These are phyloP conservation scores for Pichia kudriavzevii DNA, from an alignment of 1,139 yeast genomes.

Conservation along the genomic window DNA sequence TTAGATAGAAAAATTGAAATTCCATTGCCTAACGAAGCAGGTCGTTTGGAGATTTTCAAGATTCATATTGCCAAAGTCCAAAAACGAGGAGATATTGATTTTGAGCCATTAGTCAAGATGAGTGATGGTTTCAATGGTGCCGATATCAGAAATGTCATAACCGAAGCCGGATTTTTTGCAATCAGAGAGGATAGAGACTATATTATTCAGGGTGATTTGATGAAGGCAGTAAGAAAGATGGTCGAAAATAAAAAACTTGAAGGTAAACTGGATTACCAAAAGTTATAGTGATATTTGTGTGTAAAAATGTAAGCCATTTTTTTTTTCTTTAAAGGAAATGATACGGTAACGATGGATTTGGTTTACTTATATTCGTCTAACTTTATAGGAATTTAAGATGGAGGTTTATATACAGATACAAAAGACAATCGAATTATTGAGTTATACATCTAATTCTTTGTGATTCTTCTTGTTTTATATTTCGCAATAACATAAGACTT, in stretches of 20 bases:
- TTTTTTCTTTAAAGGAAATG: background rate
- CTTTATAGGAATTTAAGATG: no score
- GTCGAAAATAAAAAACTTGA: conserved; percentile 96
- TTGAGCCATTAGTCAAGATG: conserved; percentile 96
- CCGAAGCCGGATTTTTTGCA: conserved; percentile 99
- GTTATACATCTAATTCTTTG: conserved; percentile 6
- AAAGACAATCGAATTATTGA: background rate
- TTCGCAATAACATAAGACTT: conserved; percentile 16
- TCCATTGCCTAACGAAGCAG: conserved; percentile 93
- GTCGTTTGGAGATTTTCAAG: conserved; percentile 89
- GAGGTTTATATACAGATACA: no score
- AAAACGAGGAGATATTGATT: conserved; percentile 93
- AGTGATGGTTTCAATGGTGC: conserved; percentile 99
- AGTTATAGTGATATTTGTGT: conserved; percentile 28
- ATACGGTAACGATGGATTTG: no score
- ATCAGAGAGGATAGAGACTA: conserved; percentile 96
- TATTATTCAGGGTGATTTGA: conserved; percentile 84
- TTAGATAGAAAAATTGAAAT: conserved; percentile 96
- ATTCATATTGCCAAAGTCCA: conserved; percentile 83
- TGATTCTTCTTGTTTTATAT: conserved; percentile 18
- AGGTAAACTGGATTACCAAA: conserved; percentile 91
- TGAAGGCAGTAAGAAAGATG: conserved; percentile 98
- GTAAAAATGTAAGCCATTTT: background rate
- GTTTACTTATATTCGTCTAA: no score
- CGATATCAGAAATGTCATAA: conserved; percentile 91